phyloP scores from a whole-genome alignment of 1,284 basidiomycete genomes.

The Boletellus sp. region DNA sequence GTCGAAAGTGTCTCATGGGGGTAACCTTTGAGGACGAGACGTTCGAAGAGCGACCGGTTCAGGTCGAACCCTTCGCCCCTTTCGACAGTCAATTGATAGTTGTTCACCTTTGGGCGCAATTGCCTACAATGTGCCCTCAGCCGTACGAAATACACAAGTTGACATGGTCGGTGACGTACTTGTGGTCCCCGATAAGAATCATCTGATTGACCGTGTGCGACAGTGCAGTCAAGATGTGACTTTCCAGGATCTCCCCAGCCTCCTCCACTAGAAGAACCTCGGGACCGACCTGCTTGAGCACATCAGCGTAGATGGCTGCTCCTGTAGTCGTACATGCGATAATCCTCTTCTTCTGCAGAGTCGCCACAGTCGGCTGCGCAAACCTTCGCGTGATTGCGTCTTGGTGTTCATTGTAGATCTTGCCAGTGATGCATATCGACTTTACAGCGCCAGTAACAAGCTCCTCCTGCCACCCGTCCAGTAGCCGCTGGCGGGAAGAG shows the following conservation, averaged over 20 bases:
- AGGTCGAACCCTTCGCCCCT: constrained; percentile 61
- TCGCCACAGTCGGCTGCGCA: constrained; percentile 28
- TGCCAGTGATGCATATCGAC: constrained; percentile 34
- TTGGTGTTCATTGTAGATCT: constrained; percentile 41
- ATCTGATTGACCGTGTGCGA: constrained; percentile 43
- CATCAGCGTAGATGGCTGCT: constrained; percentile 53
- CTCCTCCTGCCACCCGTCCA: constrained; percentile 39
- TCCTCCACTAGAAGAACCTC: constrained; percentile 61
- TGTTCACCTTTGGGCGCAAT: constrained; percentile 48
- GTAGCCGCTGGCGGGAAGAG: constrained; percentile 31
- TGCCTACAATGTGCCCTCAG: too few species aligned
- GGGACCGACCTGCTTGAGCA: constrained; percentile 41
- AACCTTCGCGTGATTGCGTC: constrained; percentile 36
- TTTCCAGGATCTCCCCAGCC: constrained; percentile 67
- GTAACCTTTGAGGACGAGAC: constrained; percentile 37
- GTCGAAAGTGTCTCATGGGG: constrained; percentile 50
- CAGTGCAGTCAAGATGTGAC: constrained; percentile 60
- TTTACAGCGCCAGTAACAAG: constrained; percentile 31
- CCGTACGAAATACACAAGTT: too few species aligned
- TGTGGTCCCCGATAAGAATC: constrained; percentile 56
- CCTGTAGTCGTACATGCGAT: constrained; percentile 67
- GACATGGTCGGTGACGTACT: constrained; percentile 41
- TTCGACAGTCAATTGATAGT: constrained; percentile 57
- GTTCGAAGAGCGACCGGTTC: constrained; percentile 45
- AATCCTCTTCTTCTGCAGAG: constrained; percentile 46